phyloP scores from a whole-genome alignment of 2,329 filamentous ascomycete species.

The Hypoxylon sp. region DNA sequence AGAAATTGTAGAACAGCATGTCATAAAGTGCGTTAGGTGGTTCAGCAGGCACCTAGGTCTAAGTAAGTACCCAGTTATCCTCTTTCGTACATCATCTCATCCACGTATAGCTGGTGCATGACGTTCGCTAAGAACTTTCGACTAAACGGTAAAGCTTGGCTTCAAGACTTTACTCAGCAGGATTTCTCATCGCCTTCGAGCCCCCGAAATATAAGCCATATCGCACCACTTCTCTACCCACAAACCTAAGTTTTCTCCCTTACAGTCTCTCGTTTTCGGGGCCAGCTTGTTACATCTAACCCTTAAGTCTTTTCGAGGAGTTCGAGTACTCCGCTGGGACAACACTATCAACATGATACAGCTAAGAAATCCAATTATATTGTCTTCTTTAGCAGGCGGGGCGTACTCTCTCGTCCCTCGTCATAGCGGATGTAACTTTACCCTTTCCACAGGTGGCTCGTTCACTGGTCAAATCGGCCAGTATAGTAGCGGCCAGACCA shows the following conservation, averaged over 20 bases:
- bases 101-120: slow-evolving; percentile 25
- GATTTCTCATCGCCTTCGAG: slow-evolving; percentile 11
- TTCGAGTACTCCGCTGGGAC: slow-evolving; percentile 27
- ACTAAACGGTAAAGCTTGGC: slow-evolving; percentile 27
- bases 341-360: slow-evolving; percentile 43
- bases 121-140: slow-evolving; percentile 23
- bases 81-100: slow-evolving; percentile 4
- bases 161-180: slow-evolving; percentile 22
- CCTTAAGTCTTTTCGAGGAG: slow-evolving; percentile 24
- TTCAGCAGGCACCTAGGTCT: too few relatives aligned
- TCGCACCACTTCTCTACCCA: slow-evolving; percentile 7
- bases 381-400: slow-evolving; percentile 42
- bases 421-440: slow-evolving; percentile 63
- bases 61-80: neutral
- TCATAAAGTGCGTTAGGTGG: neutral
- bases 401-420: slow-evolving; percentile 47
- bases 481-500: slow-evolving; percentile 70
- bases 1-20: neutral
- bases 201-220: slow-evolving; percentile 36
- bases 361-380: slow-evolving; percentile 36
- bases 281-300: slow-evolving; percentile 28
- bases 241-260: slow-evolving; percentile 13
- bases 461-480: slow-evolving; percentile 69
- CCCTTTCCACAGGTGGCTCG: slow-evolving; percentile 64
- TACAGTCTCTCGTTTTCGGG: slow-evolving; percentile 38